Conservation (phyloP, 345 rosid species). For the Citrus australasica region DNA sequence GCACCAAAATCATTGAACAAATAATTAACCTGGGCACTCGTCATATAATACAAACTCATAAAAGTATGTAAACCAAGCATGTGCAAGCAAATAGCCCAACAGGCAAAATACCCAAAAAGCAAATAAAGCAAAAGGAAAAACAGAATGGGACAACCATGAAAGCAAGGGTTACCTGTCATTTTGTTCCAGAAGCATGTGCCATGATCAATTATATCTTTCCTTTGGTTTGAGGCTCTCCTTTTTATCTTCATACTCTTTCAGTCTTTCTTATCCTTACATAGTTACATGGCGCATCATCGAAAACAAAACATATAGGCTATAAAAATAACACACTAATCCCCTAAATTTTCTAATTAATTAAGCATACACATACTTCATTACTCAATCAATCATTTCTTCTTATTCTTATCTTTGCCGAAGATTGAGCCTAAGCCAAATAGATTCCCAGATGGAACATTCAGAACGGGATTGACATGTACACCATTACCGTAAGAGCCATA, state of each 20-base stretch:
- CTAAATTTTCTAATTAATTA: not conserved
- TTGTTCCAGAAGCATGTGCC: slow-evolving; percentile 30
- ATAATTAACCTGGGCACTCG: not conserved
- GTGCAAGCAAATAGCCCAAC: not conserved
- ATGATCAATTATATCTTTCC: slow-evolving; percentile 1
- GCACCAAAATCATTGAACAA: not conserved
- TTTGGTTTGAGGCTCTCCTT: not conserved
- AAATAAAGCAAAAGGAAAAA: slow-evolving; percentile 9
- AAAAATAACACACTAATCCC: not conserved
- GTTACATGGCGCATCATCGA: not conserved
- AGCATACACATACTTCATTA: not conserved
- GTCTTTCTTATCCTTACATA: slow-evolving; percentile 4
- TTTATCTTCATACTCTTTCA: not conserved
- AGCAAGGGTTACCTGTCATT: slow-evolving; percentile 40
- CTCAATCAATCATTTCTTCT: slow-evolving; percentile 29
- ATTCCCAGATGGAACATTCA: slow-evolving; percentile 65
- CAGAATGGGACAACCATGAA: slow-evolving; percentile 45
- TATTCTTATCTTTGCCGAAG: slow-evolving; percentile 66
- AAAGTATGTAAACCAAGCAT: not conserved
- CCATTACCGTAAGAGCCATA: slow-evolving; percentile 49
- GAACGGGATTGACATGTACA: slow-evolving; percentile 54
- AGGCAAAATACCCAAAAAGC: not conserved
- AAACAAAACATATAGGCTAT: not conserved
- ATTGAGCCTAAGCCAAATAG: slow-evolving; percentile 70
- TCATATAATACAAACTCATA: not conserved